Percentiles rank a stretch among this genome's conserved stretches.
These are phyloP conservation scores for Schoenoplectus triqueter DNA, from an alignment of 202 grass and related monocot genomes.

Conservation along the genomic window DNA sequence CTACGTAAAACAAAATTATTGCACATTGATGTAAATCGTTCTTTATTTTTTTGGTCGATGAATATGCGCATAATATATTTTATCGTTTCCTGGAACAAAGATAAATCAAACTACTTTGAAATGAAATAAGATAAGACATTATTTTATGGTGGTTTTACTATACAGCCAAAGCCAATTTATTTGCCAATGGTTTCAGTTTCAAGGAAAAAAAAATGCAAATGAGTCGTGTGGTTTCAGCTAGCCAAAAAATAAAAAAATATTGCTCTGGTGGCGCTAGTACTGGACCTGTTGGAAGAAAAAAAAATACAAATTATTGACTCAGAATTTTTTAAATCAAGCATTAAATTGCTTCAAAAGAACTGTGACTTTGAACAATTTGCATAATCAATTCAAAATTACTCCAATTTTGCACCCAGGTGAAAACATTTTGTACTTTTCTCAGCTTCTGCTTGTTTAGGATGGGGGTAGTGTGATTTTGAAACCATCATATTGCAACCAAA, in stretches of 20 bases:
- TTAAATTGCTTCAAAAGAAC: background rate
- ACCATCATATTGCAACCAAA: background rate
- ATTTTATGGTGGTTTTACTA: background rate
- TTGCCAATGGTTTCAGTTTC: background rate
- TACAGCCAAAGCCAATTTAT: background rate
- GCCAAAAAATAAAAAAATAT: background rate
- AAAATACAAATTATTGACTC: background rate
- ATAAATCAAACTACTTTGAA: background rate
- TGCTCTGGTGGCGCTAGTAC: background rate
- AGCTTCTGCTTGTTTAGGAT: background rate
- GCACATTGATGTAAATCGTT: background rate
- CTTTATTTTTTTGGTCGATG: background rate
- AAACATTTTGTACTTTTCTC: background rate
- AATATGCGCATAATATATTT: background rate
- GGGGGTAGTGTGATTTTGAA: background rate
- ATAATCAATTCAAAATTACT: background rate
- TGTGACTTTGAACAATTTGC: background rate
- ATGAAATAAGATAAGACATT: background rate
- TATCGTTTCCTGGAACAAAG: background rate
- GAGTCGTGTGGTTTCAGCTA: constrained; percentile 4
- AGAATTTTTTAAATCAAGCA: background rate
- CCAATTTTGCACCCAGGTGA: background rate
- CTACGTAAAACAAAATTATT: background rate
- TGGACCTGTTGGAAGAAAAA: background rate
- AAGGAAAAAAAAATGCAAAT: background rate